Evolutionary conservation across 2,329 filamentous ascomycete species (phyloP), one percentile per base, ranked within the genome.

Genomic region (Aspergillus versicolor): DNA sequence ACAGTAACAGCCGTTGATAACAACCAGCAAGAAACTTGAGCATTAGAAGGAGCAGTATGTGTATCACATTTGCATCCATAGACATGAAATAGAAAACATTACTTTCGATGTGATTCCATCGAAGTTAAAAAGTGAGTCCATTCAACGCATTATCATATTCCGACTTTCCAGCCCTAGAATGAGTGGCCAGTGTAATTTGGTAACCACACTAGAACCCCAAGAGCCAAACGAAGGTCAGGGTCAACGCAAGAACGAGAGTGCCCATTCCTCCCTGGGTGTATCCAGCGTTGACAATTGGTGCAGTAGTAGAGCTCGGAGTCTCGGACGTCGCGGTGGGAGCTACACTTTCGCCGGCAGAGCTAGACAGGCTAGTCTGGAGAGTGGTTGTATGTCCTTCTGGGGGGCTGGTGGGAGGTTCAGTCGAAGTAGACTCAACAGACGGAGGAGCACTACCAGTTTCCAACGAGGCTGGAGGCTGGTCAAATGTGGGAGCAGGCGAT

Each of bases 361-460:
- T 41, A 27, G 43, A 17, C 54, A 24, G 49, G 27, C 19, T 57
- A 22, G 50, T 21, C 40, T 52, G 44, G 24, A 43, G 30, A n/a
- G 40, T 50, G 17, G 55, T 54, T 44, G 55, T 50, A 30, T 46
- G 38, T 42, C 22, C 50, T 13, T 19, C 42, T 11, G 50, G 48
- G 11, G 41, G 15, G 17, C 30, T 47, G 12, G 37, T n/a, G 15
- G 42, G 17, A 40, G 46, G 22, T 27, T n/a, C 15, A 46, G 41
- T 19, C 17, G 53, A 51, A 46, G 38, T 53, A 38, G 45, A 30
- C 43, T 50, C 37, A 13, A 19, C 44, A 30, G 45, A 52, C 2
- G 54, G 43, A 5, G 54, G 37, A 8, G 21, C 17, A 21, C 42
- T 50, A 2, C 37, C 43, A 17, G 55, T 42, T 34, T 22, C 54